phyloP scores from a whole-genome alignment of 495 filamentous ascomycete species.

The Aspergillus egyptiacus region DNA sequence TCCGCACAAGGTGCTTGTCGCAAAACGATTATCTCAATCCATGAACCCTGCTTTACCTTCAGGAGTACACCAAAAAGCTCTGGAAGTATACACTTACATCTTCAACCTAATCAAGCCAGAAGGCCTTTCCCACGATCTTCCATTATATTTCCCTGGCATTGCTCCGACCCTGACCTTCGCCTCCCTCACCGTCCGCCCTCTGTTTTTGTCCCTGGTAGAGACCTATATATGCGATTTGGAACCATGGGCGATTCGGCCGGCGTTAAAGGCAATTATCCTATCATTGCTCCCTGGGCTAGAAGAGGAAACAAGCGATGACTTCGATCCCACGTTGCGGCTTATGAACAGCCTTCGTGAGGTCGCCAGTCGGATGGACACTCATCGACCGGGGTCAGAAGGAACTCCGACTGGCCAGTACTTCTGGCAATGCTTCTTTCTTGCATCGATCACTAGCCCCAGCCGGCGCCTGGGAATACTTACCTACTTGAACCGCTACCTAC shows the following conservation, averaged over 20 bases:
- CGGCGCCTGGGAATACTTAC: slow-evolving; percentile 81
- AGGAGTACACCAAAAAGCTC: slow-evolving; percentile 95
- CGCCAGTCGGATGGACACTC: slow-evolving; percentile 47
- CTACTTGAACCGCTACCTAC: slow-evolving; percentile 73
- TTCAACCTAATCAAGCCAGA: slow-evolving; percentile 59
- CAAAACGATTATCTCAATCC: slow-evolving; percentile 90
- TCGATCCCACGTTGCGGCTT: slow-evolving; percentile 75
- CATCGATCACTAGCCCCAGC: slow-evolving; percentile 79
- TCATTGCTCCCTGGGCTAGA: slow-evolving; percentile 85
- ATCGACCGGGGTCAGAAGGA: slow-evolving; percentile 40
- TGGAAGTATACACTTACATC: slow-evolving; percentile 88
- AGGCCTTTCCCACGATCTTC: slow-evolving; percentile 70
- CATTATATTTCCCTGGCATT: slow-evolving; percentile 83
- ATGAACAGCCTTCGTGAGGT: slow-evolving; percentile 70
- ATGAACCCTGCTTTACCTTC: slow-evolving; percentile 89
- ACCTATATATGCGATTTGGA: slow-evolving; percentile 68
- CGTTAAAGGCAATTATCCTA: slow-evolving; percentile 81
- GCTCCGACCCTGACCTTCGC: slow-evolving; percentile 86
- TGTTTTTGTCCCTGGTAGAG: slow-evolving; percentile 79
- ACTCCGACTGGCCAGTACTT: slow-evolving; percentile 76
- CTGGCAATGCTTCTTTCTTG: slow-evolving; percentile 97
- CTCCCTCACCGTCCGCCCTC: slow-evolving; percentile 77
- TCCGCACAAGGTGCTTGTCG: slow-evolving; percentile 76
- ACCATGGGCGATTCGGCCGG: slow-evolving; percentile 65
- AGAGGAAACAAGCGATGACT: slow-evolving; percentile 95